Base-by-base conservation (phyloP, 805 yeast species). In the Blastobotrys attinorum region DNA sequence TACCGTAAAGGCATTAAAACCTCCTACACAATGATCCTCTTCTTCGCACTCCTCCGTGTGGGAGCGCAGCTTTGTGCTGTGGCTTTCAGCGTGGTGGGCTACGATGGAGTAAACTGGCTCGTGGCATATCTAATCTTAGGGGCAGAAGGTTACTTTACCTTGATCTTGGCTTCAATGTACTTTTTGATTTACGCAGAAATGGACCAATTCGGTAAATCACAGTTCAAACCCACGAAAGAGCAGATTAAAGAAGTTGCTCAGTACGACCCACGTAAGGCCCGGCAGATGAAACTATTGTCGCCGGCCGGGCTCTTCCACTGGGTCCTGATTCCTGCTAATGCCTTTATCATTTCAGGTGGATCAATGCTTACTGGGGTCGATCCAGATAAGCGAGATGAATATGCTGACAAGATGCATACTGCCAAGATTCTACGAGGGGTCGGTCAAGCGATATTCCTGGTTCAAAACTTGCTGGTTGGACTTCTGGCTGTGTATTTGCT, bases 111-210 rank as follows among this genome's bases (percentile, higher is more conserved):
- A 18, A 37, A 37, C 10, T 47, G 51, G 51, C 47, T 49, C 23
- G 32, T 49, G 10, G 53, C 53, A 3, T 49, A 47, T 35, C 37
- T 49, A 35, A 43, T 49, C 21, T 42, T 49, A 31, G 50, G 51
- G 11, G 51, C 51, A 11, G 53, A 49, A 36, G 53, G 53, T 4
- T 49, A 49, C 22, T 47, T 49, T 35, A 39, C 47, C 11, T 36
- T 49, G 10, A 45, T 49, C 10, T 41, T 49, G 33, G 22, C 46
- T 18, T 44, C 46, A 8, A 45, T 46, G 32, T 31, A 41, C 18
- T 49, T 44, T 23, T 40, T 39, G 23, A 31, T 40, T 41, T 7
- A 39, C 13, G 21, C 34, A 25, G 32, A 33, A 37, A 21, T 31
- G 7, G 23, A 20, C 25, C 16, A 16, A 17, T 29, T 7, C 10